Evolutionary conservation across 352 stramenopile species (phyloP).

Genomic region (Pythium aphanidermatum): DNA sequence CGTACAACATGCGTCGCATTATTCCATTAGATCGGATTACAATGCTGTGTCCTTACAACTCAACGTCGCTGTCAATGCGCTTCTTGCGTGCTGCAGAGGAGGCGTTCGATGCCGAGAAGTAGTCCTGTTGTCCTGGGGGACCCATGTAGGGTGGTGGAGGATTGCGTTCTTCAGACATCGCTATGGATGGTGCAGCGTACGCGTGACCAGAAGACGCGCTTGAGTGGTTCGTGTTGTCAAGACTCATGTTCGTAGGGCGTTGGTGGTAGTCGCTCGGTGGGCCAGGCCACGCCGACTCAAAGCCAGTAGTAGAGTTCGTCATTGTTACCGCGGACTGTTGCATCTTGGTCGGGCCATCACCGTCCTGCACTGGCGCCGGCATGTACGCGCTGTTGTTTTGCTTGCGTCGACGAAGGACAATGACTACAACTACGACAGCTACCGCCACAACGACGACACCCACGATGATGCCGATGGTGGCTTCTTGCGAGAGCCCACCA

Average conservation of each 20-base stretch:
- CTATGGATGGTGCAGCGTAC: slow-evolving; percentile 18
- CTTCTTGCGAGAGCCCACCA: slow-evolving; percentile 32
- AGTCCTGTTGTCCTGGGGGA: too few relatives aligned
- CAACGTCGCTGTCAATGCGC: slow-evolving; percentile 56
- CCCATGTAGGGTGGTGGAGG: too few relatives aligned
- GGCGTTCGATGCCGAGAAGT: too few relatives aligned
- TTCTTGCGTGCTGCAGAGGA: slow-evolving; percentile 28
- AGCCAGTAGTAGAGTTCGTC: slow-evolving; percentile 23
- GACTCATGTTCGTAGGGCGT: slow-evolving; percentile 8
- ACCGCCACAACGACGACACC: slow-evolving; percentile 40
- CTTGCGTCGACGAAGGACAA: slow-evolving; percentile 33
- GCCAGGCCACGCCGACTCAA: slow-evolving; percentile 25
- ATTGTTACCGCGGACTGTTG: slow-evolving; percentile 15
- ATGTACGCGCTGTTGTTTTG: slow-evolving; percentile 28
- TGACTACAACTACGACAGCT: slow-evolving; percentile 30
- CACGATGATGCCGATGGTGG: slow-evolving; percentile 56
- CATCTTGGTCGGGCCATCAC: slow-evolving; percentile 13
- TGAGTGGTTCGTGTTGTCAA: slow-evolving; percentile 40
- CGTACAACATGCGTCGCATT: too few relatives aligned
- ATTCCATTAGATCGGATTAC: too few relatives aligned
- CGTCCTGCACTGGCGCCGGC: slow-evolving; percentile 43
- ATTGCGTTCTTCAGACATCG: too few relatives aligned
- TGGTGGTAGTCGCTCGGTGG: slow-evolving; percentile 8
- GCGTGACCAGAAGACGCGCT: slow-evolving; percentile 22
- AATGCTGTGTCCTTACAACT: too few relatives aligned